phyloP scores from a whole-genome alignment of 345 rosid genomes.

The Lepidium aucheri region DNA sequence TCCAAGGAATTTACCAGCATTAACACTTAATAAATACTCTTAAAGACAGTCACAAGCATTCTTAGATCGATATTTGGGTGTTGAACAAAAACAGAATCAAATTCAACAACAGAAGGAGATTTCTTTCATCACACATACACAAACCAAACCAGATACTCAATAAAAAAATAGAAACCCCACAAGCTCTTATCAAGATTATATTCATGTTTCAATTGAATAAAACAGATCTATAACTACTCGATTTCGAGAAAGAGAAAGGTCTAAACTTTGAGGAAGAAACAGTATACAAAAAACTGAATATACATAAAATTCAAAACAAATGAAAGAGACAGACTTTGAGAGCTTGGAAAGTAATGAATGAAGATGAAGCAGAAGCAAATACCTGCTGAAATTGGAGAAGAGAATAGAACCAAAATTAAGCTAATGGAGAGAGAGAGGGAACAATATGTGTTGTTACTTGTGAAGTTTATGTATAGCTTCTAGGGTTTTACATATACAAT shows the following conservation, averaged over 20 bases:
- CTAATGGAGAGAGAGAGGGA: background rate
- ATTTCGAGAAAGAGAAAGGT: background rate
- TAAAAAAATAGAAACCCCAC: background rate
- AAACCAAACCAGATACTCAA: background rate
- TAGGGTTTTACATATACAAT: constrained; percentile 16
- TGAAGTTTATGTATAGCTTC: constrained; percentile 3
- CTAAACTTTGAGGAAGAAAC: background rate
- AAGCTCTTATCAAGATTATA: background rate
- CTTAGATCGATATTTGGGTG: background rate
- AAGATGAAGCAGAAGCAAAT: background rate
- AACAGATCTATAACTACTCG: background rate
- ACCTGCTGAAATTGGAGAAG: background rate
- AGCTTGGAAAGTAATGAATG: background rate
- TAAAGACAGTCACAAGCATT: background rate
- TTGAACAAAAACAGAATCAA: background rate
- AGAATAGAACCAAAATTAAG: background rate
- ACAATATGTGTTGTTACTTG: background rate
- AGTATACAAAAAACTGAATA: background rate
- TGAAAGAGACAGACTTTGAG: background rate
- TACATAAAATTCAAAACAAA: background rate
- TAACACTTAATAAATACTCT: background rate
- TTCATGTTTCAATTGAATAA: background rate
- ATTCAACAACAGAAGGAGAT: background rate
- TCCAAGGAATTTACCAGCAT: background rate
- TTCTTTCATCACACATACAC: background rate